Base-by-base conservation (phyloP, 495 filamentous ascomycete genomes). In the Elasticomyces elasticus region DNA sequence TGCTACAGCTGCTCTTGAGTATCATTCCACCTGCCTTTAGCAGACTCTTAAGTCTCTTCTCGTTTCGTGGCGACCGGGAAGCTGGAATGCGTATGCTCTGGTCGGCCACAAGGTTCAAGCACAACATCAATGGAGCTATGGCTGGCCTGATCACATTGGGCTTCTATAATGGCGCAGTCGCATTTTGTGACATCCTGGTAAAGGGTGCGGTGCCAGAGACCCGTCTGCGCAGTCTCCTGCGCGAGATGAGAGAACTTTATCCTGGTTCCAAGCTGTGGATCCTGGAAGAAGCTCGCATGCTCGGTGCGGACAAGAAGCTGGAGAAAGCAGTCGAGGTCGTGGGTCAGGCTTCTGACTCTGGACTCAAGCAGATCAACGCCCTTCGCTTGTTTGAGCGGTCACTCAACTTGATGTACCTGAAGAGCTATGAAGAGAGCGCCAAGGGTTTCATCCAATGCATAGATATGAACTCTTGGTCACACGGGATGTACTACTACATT, bases 1-100 rank as follows among this genome's bases (percentile, higher is more conserved):
- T 94, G 33, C 74, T 98, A 0, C 76, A 92, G 0, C 70, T 96
- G 1, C 73, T 98, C 31, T 80, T 97, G 15, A 89, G 87, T 25
- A 86, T 96, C 76, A 79, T 98, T 0, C 94, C 92, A 0, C 92
- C 92, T 0, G 82, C 88, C 7, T 94, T 98, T 67, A 80, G 77
- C 50, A 85, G 79, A 52, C 76, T 97, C 3, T 76, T 97, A 20
- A 85, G 80, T 54, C 84, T 96, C 50, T 87, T 96, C 40, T 94
- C 94, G 12, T 96, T 97, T 66, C 82, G 79, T 59, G 92, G 92
- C 13, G 91, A 98, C 66, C 84, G 89, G 44, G 84, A 91, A 51
- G 76, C 83, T 22, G 94, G 89, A 2, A 66, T 95, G 12, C 69
- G 76, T 19, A 85, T 95, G 80, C 81, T 98, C 9, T 98, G 94